Evolutionary conservation across 164 flowering plant species (phyloP).

Genomic region (Magnolia sinica): DNA sequence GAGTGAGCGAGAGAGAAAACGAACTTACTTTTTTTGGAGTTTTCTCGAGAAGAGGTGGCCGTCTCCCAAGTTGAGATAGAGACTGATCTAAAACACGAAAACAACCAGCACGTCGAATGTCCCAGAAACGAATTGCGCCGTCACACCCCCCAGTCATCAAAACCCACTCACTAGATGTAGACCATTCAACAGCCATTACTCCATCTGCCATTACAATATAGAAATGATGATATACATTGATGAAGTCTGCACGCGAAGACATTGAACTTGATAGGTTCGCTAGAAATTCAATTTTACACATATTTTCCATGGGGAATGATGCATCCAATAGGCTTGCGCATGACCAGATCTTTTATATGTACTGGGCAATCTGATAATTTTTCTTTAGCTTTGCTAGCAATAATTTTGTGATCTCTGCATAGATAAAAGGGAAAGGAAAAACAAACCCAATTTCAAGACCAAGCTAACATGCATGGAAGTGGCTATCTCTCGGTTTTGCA

Average conservation of each 20-base stretch:
- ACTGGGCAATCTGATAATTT: too few relatives aligned
- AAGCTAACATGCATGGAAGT: neutral
- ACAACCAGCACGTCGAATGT: conserved; percentile 95
- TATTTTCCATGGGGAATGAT: too few relatives aligned
- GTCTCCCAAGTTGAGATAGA: conserved; percentile 83
- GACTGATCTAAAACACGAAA: conserved; percentile 86
- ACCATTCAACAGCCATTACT: conserved; percentile 92
- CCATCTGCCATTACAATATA: conserved; percentile 59
- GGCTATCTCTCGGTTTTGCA: too few relatives aligned
- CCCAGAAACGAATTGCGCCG: conserved; percentile 99
- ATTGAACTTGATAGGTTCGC: neutral
- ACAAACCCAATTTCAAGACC: neutral
- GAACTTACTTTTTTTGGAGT: conserved; percentile 38
- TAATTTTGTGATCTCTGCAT: too few relatives aligned
- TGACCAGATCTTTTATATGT: too few relatives aligned
- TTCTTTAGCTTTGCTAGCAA: too few relatives aligned
- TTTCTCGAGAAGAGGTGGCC: conserved; percentile 56
- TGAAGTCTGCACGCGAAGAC: neutral
- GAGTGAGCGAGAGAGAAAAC: neutral
- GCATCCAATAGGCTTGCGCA: too few relatives aligned
- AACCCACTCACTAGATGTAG: conserved; percentile 94
- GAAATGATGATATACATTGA: neutral
- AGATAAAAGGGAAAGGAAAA: neutral
- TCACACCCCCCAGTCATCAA: conserved; percentile 92
- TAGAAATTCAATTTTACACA: neutral